Conservation (phyloP, 352 stramenopile species). For the Phytophthora pluvialis region DNA sequence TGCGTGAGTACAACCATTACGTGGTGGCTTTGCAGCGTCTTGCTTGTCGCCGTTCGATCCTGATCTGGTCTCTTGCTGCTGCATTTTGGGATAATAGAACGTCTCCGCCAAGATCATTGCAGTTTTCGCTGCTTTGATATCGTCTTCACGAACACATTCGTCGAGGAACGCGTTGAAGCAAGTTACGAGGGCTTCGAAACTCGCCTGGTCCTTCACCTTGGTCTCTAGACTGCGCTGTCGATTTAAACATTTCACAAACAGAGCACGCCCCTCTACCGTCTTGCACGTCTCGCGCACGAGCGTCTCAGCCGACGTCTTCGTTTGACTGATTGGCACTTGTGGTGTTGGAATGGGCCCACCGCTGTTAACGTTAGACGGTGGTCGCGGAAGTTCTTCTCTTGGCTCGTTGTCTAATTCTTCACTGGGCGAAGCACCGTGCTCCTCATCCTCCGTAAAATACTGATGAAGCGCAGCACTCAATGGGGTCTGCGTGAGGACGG, state of each 20-base stretch:
- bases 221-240: constrained; percentile 84
- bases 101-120: constrained; percentile 89
- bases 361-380: constrained; percentile 6
- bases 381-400: constrained; percentile 7
- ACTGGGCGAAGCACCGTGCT: constrained; percentile 4
- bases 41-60: constrained; percentile 2
- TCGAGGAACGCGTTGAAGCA: constrained; percentile 82
- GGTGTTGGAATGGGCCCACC: constrained; percentile 11
- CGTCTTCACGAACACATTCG: constrained; percentile 75
- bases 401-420: constrained; percentile 16
- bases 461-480: constrained; percentile 61
- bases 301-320: constrained; percentile 19
- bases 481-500: constrained; percentile 57
- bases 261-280: constrained; percentile 53
- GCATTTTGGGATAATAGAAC: constrained; percentile 60
- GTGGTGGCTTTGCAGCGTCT: background rate
- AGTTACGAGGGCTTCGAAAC: constrained; percentile 65
- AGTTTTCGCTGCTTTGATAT: constrained; percentile 87
- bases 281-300: constrained; percentile 41
- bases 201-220: constrained; percentile 59
- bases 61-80: constrained; percentile 4
- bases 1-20: constrained; percentile 15
- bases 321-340: constrained; percentile 7
- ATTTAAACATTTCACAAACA: constrained; percentile 87
- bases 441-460: constrained; percentile 54